Conservation (phyloP, 2,329 filamentous ascomycete genomes). For the Diaporthe australafricana region DNA sequence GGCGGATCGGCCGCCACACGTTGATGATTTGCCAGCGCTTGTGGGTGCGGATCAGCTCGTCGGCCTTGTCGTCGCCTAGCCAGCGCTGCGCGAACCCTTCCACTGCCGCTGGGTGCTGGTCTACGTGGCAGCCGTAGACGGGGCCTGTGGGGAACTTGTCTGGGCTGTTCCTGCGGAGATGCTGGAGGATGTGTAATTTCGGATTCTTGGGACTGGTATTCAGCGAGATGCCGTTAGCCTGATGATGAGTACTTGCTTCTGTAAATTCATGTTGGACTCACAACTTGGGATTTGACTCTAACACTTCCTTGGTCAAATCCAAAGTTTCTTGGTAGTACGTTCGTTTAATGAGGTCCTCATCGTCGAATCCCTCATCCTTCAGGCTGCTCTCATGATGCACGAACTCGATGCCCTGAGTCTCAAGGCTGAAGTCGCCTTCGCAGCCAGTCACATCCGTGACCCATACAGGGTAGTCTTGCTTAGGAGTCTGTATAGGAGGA, state of each 20-base stretch:
- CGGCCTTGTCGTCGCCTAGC: neutral
- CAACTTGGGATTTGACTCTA: neutral
- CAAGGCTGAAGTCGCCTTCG: conserved; percentile 13
- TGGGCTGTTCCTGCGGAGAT: conserved; percentile 20
- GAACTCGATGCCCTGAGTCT: conserved; percentile 7
- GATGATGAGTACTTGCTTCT: fast-evolving
- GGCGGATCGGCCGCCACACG: conserved; percentile 8
- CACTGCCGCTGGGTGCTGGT: conserved; percentile 8
- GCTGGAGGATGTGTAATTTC: conserved; percentile 5
- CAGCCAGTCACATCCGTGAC: conserved; percentile 17
- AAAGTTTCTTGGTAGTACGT: neutral
- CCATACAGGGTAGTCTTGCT: conserved; percentile 3
- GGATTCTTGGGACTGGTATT: neutral
- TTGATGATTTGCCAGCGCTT: conserved; percentile 29
- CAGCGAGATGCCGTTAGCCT: neutral
- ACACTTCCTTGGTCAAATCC: neutral
- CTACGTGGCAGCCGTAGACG: conserved; percentile 18
- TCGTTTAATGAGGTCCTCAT: neutral
- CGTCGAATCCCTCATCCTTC: neutral
- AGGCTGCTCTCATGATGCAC: neutral
- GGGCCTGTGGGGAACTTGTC: conserved; percentile 9
- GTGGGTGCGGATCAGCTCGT: conserved; percentile 9
- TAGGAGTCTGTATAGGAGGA: conserved; percentile 14
- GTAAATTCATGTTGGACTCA: neutral
- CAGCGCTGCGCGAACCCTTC: conserved; percentile 9